These are phyloP conservation scores for Vitellaria paradoxa DNA, from an alignment of 179 eudicot species.

Conservation along the genomic window DNA sequence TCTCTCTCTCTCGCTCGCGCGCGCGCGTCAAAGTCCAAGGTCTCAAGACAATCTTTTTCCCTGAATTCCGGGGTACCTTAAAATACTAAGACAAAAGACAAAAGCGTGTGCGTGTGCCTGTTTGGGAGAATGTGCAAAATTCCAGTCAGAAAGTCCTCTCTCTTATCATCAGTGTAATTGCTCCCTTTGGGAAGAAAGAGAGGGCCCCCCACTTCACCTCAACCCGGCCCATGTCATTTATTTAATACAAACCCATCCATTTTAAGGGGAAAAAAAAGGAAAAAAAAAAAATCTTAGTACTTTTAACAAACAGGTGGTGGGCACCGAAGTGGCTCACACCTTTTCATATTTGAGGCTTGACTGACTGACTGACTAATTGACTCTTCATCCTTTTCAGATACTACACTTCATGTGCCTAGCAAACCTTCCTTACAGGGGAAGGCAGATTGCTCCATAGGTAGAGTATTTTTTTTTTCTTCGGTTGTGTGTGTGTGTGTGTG, in stretches of 20 bases:
- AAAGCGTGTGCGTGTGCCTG: conserved; percentile 25
- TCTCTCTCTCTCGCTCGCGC: conserved; percentile 8
- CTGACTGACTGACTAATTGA: not conserved
- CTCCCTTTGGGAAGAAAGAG: not conserved
- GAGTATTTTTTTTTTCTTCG: too few relatives aligned
- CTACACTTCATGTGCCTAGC: not conserved
- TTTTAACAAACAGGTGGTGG: conserved; percentile 9
- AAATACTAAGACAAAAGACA: conserved; percentile 23
- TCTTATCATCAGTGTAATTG: not conserved
- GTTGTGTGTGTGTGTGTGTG: too few relatives aligned
- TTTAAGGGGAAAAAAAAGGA: not conserved
- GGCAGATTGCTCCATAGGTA: not conserved
- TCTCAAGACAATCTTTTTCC: conserved; percentile 40
- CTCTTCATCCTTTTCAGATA: conserved; percentile 3
- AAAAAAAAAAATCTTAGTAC: not conserved
- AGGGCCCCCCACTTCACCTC: not conserved
- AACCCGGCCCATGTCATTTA: not conserved
- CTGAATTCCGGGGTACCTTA: conserved; percentile 40
- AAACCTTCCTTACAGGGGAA: not conserved
- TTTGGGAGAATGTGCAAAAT: conserved; percentile 35
- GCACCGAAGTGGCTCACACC: conserved; percentile 18
- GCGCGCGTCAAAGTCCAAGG: conserved; percentile 34
- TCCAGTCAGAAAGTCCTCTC: conserved; percentile 4
- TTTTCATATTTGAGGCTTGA: conserved; percentile 14
- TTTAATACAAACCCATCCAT: not conserved